Base-by-base conservation (phyloP, 768 basidiomycete species). In the Boletellus ananas region DNA sequence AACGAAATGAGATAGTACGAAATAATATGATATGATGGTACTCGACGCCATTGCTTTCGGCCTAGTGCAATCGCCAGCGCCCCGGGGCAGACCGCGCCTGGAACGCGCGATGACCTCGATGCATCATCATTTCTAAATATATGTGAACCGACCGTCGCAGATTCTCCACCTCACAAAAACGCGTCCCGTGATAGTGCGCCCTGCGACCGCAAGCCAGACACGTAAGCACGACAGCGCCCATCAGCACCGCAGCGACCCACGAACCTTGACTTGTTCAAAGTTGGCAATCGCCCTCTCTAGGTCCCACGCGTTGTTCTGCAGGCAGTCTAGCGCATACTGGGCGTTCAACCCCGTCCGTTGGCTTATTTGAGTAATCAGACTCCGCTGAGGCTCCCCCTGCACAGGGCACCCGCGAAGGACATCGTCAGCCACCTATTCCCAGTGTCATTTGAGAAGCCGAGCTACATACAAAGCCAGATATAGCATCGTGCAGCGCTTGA, bases 251-350 rank as follows among this genome's bases (percentile, higher is more conserved):
- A 17, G 42, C 2, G 4, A 35, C 55, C 43, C 46, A 72, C 83
- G 50, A 56, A 89, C 89, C 80, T 88, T 89, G 60, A 97, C 87
- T 65, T 88, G 78, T 61, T 92, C 83, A 68, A 93, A 98, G 62
- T 95, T 94, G 43, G 78, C 77, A 21, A 92, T 62, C 0, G 96
- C 96, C 51, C 78, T 75, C 39, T 83, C 82, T 44, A 89, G 59
- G 63, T 94, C 81, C 94, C 94, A 98, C 8, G 72, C 81, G 62
- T 94, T 96, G 43, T 83, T 84, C 57, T 80, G 74, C 51, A 98
- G 68, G 63, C 95, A 97, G 52, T 96, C 84, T n/a, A 86, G 72
- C 6, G 92, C 80, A 60, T 82, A 95, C 58, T 80, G 77, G 14
- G 80, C 79, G 52, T 89, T 96, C 61, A 99, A 74, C 18, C 83